phyloP scores from a whole-genome alignment of 148 eudicot species.

The Rheum nobile region DNA sequence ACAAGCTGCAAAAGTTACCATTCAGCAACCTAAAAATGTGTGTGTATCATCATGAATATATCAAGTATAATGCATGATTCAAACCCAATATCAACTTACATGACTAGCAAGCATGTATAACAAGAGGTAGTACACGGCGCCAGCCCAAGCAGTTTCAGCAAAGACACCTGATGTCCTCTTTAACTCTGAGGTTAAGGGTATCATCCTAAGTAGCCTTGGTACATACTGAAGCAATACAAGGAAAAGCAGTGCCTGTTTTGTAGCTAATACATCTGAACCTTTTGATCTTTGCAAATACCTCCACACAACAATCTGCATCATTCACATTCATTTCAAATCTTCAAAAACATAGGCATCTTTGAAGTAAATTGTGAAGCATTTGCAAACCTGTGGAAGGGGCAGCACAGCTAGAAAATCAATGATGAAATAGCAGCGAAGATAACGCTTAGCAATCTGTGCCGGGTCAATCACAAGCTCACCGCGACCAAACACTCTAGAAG shows the following conservation, averaged over 20 bases:
- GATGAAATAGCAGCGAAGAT: constrained; percentile 3
- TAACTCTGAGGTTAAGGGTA: constrained; percentile 1
- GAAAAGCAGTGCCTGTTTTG: constrained; percentile 7
- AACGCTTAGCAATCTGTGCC: constrained; percentile 7
- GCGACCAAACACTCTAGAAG: constrained; percentile 14
- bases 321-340: background rate
- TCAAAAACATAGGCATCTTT: background rate
- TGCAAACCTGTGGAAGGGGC: constrained; percentile 31
- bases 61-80: background rate
- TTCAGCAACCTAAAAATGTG: background rate
- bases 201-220: background rate
- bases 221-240: constrained; percentile 1
- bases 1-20: constrained; percentile 5
- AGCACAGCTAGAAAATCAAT: constrained; percentile 14
- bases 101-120: constrained; percentile 11
- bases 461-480: constrained; percentile 16
- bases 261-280: constrained; percentile 8
- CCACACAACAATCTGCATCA: constrained; percentile 13
- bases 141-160: constrained; percentile 11
- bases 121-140: constrained; percentile 5
- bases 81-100: background rate
- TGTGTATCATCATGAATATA: background rate
- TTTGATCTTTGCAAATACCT: constrained; percentile 6
- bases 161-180: constrained; percentile 10
- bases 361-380: background rate